These are phyloP conservation scores for Cyclostephanos tholiformis DNA, from an alignment of 108 stramenopile species.

Conservation along the genomic window DNA sequence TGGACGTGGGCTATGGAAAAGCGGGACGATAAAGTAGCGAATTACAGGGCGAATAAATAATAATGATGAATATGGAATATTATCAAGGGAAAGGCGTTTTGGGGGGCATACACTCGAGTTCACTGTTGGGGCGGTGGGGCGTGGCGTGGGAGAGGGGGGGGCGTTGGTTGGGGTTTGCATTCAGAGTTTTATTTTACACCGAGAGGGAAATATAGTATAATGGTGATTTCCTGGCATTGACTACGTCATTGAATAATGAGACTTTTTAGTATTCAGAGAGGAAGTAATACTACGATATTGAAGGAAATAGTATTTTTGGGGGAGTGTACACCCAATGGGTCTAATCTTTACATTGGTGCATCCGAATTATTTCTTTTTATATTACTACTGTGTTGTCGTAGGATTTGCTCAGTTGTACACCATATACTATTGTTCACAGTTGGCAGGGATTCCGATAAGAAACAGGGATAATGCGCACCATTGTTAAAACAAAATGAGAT, in stretches of 20 bases:
- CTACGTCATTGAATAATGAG: no score
- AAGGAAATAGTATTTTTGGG: not conserved
- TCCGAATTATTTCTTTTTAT: not conserved
- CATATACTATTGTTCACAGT: conserved; percentile 66
- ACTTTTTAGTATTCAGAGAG: no score
- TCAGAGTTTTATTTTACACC: no score
- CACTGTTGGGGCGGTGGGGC: not conserved
- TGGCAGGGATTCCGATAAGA: not conserved
- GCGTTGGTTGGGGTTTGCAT: not conserved
- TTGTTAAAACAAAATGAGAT: not conserved
- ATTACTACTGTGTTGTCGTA: not conserved
- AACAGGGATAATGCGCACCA: not conserved
- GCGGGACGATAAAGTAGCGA: conserved; percentile 48
- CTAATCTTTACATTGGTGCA: not conserved
- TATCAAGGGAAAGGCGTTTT: not conserved
- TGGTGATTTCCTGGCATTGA: no score
- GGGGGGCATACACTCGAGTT: no score
- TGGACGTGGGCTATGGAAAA: conserved; percentile 69
- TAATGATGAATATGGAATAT: not conserved
- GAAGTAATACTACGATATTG: no score
- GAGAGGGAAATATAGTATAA: no score
- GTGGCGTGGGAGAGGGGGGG: not conserved
- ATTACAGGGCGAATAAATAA: conserved; percentile 37
- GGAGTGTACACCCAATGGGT: not conserved
- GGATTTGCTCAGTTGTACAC: conserved; percentile 71